Evolutionary conservation across 306 rosid genomes (phyloP).

Genomic region (Ormosia semicastrata): DNA sequence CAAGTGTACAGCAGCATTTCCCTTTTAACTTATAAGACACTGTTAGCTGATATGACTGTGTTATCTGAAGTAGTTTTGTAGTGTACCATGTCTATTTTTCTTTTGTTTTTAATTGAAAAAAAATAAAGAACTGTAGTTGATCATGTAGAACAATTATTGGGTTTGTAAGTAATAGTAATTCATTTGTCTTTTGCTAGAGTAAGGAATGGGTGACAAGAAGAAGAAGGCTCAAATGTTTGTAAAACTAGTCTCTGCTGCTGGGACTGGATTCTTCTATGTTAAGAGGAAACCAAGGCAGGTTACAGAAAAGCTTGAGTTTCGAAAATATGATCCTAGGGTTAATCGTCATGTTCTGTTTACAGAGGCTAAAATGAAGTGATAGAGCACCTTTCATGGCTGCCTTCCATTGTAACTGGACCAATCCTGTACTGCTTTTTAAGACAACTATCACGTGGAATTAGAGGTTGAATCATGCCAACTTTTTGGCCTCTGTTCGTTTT

Average conservation of each 20-base stretch:
- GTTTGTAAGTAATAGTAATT: neutral
- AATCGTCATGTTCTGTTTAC: conserved; percentile 89
- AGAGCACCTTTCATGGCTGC: neutral
- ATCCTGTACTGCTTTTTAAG: neutral
- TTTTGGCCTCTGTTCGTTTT: neutral
- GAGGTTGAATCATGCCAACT: neutral
- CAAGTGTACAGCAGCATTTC: neutral
- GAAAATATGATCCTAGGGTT: conserved; percentile 83
- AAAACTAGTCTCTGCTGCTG: conserved; percentile 86
- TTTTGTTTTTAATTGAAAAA: neutral
- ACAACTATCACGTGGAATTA: neutral
- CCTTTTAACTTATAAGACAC: neutral
- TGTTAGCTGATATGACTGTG: neutral
- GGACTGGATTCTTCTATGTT: conserved; percentile 93
- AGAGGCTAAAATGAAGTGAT: conserved; percentile 94
- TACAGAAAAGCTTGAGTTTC: conserved; percentile 86
- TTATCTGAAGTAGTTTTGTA: neutral
- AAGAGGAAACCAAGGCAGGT: conserved; percentile 85
- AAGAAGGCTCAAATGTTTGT: conserved; percentile 86
- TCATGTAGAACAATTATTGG: neutral
- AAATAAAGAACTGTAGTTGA: neutral
- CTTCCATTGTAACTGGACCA: neutral
- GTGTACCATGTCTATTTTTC: neutral
- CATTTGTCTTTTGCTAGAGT: conserved; percentile 12
- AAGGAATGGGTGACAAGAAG: conserved; percentile 84